phyloP scores from a whole-genome alignment of 1,284 basidiomycete species.

The Polyporus tsugae region DNA sequence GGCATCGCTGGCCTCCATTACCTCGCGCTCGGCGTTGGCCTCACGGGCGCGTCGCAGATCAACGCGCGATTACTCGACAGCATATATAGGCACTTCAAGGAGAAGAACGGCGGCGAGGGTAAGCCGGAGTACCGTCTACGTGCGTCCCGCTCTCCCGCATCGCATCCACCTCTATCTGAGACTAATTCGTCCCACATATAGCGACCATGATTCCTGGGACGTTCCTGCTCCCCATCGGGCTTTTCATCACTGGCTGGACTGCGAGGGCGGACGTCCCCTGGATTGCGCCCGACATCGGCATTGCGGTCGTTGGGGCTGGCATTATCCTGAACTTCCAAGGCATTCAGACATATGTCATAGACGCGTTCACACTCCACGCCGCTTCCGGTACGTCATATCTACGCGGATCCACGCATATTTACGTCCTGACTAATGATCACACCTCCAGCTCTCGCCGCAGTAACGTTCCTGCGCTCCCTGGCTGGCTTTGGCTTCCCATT shows the following conservation, averaged over 20 bases:
- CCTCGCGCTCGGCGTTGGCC: constrained; percentile 67
- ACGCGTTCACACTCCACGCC: constrained; percentile 71
- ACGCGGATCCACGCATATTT: constrained; percentile 34
- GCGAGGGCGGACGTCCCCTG: constrained; percentile 63
- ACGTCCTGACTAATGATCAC: constrained; percentile 5
- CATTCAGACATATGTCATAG: constrained; percentile 71
- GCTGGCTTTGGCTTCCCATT: constrained; percentile 75
- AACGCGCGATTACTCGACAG: constrained; percentile 66
- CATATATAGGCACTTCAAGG: constrained; percentile 60
- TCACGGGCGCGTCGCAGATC: constrained; percentile 60
- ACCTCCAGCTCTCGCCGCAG: constrained; percentile 61
- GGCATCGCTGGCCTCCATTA: constrained; percentile 72
- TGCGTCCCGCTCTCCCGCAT: constrained; percentile 22
- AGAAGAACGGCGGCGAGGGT: constrained; percentile 59
- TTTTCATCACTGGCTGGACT: constrained; percentile 74
- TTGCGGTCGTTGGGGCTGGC: constrained; percentile 61
- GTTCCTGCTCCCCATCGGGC: constrained; percentile 61
- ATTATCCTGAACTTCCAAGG: constrained; percentile 64
- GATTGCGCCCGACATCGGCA: constrained; percentile 74
- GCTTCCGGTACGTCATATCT: constrained; percentile 57
- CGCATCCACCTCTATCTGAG: background rate
- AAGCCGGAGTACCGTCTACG: constrained; percentile 61
- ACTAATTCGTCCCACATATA: constrained; percentile 33
- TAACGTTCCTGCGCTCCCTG: constrained; percentile 62
- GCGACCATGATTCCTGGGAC: constrained; percentile 69